Base-by-base conservation (phyloP, 352 stramenopile genomes). In the Poterioochromonas sp. region DNA sequence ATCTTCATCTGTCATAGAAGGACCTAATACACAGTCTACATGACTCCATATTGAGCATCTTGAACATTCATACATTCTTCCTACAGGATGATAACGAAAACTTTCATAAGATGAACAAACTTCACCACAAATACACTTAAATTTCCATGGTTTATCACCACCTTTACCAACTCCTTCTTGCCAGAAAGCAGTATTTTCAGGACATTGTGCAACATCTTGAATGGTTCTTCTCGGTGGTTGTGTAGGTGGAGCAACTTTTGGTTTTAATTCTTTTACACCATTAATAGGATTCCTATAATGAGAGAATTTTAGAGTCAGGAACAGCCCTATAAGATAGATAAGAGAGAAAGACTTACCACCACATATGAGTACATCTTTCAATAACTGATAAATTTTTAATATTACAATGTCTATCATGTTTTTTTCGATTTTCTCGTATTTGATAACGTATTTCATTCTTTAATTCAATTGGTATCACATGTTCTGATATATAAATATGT, bases 401-500 rank as follows among this genome's bases (percentile, higher is more conserved):
- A 80, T 88, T 81, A 53, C 83, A 88, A 76, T 94, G 89, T 82
- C 90, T 85, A 37, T 83, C 83, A 81, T 94, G 89, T 79, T 92
- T 94, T 32, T 80, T 79, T n/a, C 88, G 79, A 81, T 94, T 94
- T 35, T 86, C 71, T 29, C 88, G 83, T 73, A 93, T 94, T 0
- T 86, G 85, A 44, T 84, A 76, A 44, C 88, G 82, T 60, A 94
- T 90, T 35, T 82, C 71, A n/a, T 89, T 88, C 81, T 94, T 94
- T 12, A 92, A 79, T 29, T 90, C 86, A 5, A 83, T 78, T 1
- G 86, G 86, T 68, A 94, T 90, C 0, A 88, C 90, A 74, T 94
- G 88, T 81, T 94, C 89, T 32, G 83, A 90, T n/a, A 90, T 84
- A 73, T 94, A 94, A 83, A 92, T 90, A 79, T 94, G 89, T 43